Base-by-base conservation (phyloP, 2,329 filamentous ascomycete species). In the Scedosporium minutisporum region DNA sequence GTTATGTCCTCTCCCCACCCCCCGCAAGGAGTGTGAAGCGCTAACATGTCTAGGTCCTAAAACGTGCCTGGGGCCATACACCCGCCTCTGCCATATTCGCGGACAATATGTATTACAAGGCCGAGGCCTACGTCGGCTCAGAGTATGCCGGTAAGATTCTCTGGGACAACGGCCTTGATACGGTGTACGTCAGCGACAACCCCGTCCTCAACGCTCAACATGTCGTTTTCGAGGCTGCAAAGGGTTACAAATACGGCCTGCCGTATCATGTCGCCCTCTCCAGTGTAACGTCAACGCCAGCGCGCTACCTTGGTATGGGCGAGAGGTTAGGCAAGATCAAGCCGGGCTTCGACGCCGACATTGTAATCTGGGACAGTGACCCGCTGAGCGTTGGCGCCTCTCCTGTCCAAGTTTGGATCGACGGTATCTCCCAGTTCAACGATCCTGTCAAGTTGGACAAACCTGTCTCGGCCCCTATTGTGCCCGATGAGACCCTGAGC, bases 91-190 rank as follows among this genome's bases (percentile, higher is more conserved):
- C 82, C n/a, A 74, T 88, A 3, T 90, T 90, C 67, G 86, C 87
- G 9, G 86, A 89, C 68, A 88, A 86, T 69, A 88, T 88, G 83
- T 87, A 83, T 71, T 90, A 89, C 78, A 89, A 90, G 73, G 78
- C 82, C 1, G 87, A 90, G 73, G 76, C 86, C 0, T 88, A 87
- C 66, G 76, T 82, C 4, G 87, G 81, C 0, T 87, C 85, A 10
- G 84, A 88, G 69, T 82, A 82, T 64, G 86, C 87, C 1, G 87
- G 86, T 27, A 88, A 87, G 69, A 78, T 85, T 3, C 77, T 90
- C 0, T 85, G 85, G 66, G 86, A 89, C 23, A 79, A 82, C 63
- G 86, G 83, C 27, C 76, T 90, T 38, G 88, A 85, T 0, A 80
- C 85, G 1, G 81, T 88, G 23, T 89, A 87, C 66, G 86, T 89